Evolutionary conservation across 495 filamentous ascomycete genomes (phyloP), one percentile per base, ranked within the genome.

Genomic region (Talaromyces borbonicus): DNA sequence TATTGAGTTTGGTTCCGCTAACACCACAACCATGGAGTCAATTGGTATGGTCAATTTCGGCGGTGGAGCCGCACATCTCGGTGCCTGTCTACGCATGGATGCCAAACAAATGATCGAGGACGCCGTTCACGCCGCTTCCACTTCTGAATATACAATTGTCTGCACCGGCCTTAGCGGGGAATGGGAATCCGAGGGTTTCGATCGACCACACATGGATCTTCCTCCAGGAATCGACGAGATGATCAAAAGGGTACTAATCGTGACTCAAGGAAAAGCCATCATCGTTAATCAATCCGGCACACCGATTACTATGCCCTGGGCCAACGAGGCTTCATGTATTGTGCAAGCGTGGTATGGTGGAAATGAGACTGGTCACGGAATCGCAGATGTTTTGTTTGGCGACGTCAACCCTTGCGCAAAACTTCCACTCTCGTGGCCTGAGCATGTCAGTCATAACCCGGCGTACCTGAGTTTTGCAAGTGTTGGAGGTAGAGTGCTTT

Each of bases 161-260:
- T 75, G 84, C 49, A 80, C 84, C n/a, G 85, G 86, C 2, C 68
- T 90, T 24, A 84, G 85, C 56, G 77, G 73, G 25, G 86, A 92
- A 55, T 90, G 85, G 85, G 86, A 90, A 61, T 84, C 81, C 22
- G 86, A 90, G 62, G 86, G 86, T 4, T 85, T 85, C 49, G 85
- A 90, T 58, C 73, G 85, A 22, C 68, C 78, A 52, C 77, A 75
- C 25, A 88, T 89, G 84, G 79, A 85, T 54, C 72, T 90, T 15
- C 85, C 84, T 8, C 77, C 79, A 5, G 54, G 53, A 1, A 74
- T 74, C 50, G 83, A 89, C 54, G 67, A 72, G 23, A 68, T 90
- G 27, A 73, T 90, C 46, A 66, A 75, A 29, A 74, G 72, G 24
- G 78, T 90, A 3, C 63, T 83, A 14, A 18, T 16, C 20, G 33